Conservation (phyloP, 1,284 basidiomycete genomes). For the Sanghuangporus baumii region DNA sequence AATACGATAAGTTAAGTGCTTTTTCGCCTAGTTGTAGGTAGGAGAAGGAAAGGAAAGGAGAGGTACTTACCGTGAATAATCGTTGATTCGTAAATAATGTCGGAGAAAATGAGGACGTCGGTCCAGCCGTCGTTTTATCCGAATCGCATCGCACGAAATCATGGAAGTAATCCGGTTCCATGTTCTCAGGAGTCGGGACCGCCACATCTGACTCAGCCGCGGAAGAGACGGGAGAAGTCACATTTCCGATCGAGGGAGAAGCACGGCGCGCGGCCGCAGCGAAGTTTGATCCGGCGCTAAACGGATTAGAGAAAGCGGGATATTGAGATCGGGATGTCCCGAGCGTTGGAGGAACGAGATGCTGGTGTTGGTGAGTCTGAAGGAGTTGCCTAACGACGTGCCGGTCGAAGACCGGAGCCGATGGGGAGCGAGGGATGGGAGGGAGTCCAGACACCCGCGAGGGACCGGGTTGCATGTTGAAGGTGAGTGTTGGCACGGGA, state of each 20-base stretch:
- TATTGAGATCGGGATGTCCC: neutral
- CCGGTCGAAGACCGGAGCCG: conserved; percentile 12
- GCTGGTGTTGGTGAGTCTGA: neutral
- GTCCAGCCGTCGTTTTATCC: neutral
- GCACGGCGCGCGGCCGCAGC: neutral
- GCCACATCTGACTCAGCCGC: neutral
- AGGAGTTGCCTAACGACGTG: neutral
- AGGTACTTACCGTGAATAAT: neutral
- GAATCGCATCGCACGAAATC: neutral
- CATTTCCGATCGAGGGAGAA: conserved; percentile 1
- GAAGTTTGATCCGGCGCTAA: too few species aligned
- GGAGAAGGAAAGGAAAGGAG: neutral
- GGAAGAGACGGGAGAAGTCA: neutral
- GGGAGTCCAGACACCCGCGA: neutral
- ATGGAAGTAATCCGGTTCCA: neutral
- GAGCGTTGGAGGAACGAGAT: neutral
- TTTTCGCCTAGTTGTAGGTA: neutral
- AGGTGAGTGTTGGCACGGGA: neutral
- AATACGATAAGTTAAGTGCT: neutral
- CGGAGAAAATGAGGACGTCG: neutral
- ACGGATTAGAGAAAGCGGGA: neutral
- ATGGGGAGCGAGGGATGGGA: conserved; percentile 14
- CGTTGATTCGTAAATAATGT: neutral
- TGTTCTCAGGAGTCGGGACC: neutral
- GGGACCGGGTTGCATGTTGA: neutral